Evolutionary conservation across 106 monocot species (phyloP).

Genomic region (Dioscorea zingiberensis): DNA sequence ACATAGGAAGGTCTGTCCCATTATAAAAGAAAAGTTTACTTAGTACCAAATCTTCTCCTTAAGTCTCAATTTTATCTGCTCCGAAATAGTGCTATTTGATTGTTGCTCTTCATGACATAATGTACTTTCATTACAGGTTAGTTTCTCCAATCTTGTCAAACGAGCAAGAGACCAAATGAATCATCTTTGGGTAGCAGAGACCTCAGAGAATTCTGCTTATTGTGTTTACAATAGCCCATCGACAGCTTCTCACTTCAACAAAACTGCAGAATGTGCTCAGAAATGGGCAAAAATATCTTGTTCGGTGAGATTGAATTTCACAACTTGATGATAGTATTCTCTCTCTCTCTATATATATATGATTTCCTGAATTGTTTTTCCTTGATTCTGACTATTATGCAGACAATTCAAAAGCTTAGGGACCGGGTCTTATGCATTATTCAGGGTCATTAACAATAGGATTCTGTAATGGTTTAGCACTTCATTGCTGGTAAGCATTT

Average conservation of each 20-base stretch:
- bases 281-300: conserved; percentile 51
- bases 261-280: conserved; percentile 24
- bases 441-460: conserved; percentile 16
- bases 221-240: conserved; percentile 24
- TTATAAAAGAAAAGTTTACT: no score
- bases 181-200: conserved; percentile 65
- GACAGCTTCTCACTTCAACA: conserved; percentile 38
- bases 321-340: neutral
- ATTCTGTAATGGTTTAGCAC: neutral
- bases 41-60: neutral
- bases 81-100: neutral
- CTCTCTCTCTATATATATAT: neutral
- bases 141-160: conserved; percentile 62
- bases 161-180: conserved; percentile 52
- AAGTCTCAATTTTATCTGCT: neutral
- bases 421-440: conserved; percentile 40
- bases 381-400: conserved; percentile 6
- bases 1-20: no score
- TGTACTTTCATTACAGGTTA: conserved; percentile 28
- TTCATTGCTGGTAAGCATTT: no score
- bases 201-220: conserved; percentile 51
- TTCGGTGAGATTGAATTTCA: conserved; percentile 24
- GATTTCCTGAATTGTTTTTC: neutral
- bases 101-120: neutral
- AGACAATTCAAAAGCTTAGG: conserved; percentile 39